Conservation (phyloP, 345 rosid genomes). For the Pistacia atlantica region DNA sequence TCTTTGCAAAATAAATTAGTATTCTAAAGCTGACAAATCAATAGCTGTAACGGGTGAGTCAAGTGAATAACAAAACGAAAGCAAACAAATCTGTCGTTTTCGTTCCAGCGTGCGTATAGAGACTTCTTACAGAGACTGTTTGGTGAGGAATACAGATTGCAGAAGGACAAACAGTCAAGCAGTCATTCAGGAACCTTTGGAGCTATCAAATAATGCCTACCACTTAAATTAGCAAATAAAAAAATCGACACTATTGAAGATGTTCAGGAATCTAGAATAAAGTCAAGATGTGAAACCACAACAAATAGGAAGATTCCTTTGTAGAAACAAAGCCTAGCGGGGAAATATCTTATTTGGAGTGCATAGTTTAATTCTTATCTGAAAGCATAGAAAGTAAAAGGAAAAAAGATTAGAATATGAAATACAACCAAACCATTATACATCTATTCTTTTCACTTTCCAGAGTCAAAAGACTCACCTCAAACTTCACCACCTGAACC, state of each 20-base stretch:
- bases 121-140: neutral
- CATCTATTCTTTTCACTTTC: neutral
- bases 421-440: neutral
- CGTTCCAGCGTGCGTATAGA: conserved; percentile 16
- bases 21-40: conserved; percentile 2
- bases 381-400: no score
- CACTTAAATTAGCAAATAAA: neutral
- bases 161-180: neutral
- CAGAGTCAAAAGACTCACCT: neutral
- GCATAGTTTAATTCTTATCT: neutral
- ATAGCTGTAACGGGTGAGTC: neutral
- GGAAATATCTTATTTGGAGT: neutral
- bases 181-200: neutral
- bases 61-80: conserved; percentile 11
- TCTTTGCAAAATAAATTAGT: neutral
- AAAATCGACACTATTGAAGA: no score
- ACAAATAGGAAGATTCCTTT: neutral
- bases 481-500: neutral
- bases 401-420: neutral
- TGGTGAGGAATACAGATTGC: no score
- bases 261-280: neutral
- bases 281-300: neutral
- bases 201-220: neutral
- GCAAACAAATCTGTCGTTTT: conserved; percentile 13
- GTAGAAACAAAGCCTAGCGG: neutral